Conservation (phyloP, 371 early-diverging fungal genomes). For the Mucor mucedo region DNA sequence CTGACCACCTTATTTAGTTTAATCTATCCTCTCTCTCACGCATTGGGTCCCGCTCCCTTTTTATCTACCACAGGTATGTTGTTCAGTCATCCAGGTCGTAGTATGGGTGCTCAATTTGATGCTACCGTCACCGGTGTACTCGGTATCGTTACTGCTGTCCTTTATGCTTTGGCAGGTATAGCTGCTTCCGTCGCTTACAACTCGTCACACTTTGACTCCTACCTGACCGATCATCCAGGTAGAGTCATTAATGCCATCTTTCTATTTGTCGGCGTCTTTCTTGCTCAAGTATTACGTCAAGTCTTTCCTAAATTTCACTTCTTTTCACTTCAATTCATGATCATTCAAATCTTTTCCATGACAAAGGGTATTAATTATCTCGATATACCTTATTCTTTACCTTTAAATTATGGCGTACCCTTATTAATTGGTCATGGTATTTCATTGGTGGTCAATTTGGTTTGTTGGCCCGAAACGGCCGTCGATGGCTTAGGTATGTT, state of each 20-base stretch:
- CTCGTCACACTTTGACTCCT: constrained; percentile 21
- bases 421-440: constrained; percentile 34
- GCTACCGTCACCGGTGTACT: constrained; percentile 49
- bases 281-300: constrained; percentile 38
- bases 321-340: constrained; percentile 45
- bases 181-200: constrained; percentile 42
- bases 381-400: constrained; percentile 25
- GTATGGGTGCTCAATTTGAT: constrained; percentile 56
- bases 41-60: constrained; percentile 48
- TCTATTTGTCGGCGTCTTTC: constrained; percentile 37
- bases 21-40: constrained; percentile 36
- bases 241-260: constrained; percentile 31
- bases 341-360: constrained; percentile 37
- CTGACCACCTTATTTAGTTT: constrained; percentile 48
- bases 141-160: constrained; percentile 43
- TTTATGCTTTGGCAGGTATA: constrained; percentile 46
- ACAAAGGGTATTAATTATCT: constrained; percentile 29
- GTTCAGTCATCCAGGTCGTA: constrained; percentile 58
- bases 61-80: constrained; percentile 52
- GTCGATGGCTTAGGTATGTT: constrained; percentile 49
- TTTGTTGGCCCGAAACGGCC: constrained; percentile 58
- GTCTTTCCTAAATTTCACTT: constrained; percentile 41
- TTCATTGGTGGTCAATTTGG: constrained; percentile 42
- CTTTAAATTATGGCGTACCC: constrained; percentile 36
- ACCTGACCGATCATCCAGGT: constrained; percentile 18